These are phyloP conservation scores for Lasiosphaeria miniovina DNA, from an alignment of 495 filamentous ascomycete genomes.

Conservation along the genomic window DNA sequence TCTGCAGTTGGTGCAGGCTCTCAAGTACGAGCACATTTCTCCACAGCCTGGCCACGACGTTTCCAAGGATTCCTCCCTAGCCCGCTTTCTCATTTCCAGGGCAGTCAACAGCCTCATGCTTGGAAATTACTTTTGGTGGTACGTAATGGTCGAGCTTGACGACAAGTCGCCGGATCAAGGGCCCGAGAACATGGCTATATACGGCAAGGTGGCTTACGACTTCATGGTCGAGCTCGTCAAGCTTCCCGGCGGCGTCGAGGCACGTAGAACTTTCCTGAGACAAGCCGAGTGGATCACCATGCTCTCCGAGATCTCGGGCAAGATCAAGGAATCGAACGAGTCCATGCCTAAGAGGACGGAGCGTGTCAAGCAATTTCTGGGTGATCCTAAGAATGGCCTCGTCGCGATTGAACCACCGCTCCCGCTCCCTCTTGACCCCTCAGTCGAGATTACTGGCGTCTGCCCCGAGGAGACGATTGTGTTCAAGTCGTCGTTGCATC, in stretches of 20 bases:
- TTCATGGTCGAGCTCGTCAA: conserved; percentile 83
- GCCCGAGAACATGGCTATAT: conserved; percentile 73
- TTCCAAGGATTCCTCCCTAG: conserved; percentile 80
- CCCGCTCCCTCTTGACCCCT: conserved; percentile 85
- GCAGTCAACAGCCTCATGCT: conserved; percentile 83
- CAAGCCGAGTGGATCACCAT: conserved; percentile 89
- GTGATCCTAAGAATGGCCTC: conserved; percentile 87
- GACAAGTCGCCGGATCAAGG: conserved; percentile 71
- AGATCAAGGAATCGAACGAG: conserved; percentile 78
- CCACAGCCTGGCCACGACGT: conserved; percentile 56
- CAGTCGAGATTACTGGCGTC: conserved; percentile 71
- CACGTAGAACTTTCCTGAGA: conserved; percentile 69
- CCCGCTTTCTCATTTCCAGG: conserved; percentile 81
- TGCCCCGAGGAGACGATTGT: conserved; percentile 83
- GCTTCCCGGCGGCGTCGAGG: conserved; percentile 61
- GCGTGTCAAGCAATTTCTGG: conserved; percentile 73
- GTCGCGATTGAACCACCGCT: conserved; percentile 78
- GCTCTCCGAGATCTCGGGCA: conserved; percentile 84
- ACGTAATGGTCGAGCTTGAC: conserved; percentile 92
- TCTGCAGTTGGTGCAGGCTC: conserved; percentile 89
- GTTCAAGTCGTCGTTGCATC: conserved; percentile 91
- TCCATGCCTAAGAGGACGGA: conserved; percentile 76
- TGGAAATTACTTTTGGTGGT: conserved; percentile 96
- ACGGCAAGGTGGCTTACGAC: conserved; percentile 87
- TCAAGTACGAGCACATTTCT: conserved; percentile 87